phyloP scores from a whole-genome alignment of 495 filamentous ascomycete genomes.

The Podospora comata region DNA sequence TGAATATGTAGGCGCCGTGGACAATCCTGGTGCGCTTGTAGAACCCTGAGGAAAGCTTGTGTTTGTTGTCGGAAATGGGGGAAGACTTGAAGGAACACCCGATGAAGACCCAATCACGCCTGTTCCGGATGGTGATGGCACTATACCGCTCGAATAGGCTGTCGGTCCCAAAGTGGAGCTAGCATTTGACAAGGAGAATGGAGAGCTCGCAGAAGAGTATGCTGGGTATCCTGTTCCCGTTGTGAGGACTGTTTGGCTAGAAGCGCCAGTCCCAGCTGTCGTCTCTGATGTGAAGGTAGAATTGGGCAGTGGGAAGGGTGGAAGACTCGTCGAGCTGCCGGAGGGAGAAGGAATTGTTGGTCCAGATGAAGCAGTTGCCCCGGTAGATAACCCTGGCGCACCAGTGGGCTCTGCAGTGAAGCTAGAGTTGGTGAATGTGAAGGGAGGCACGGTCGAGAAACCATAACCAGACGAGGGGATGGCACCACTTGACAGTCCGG shows the following conservation, averaged over 20 bases:
- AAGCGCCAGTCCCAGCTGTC: neutral
- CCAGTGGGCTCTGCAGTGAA: neutral
- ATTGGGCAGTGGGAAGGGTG: neutral
- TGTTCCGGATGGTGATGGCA: constrained; percentile 10
- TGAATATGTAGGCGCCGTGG: neutral
- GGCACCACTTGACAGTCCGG: neutral
- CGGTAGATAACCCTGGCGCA: neutral
- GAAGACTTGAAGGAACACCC: neutral
- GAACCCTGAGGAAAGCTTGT: constrained; percentile 14
- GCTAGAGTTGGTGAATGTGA: neutral
- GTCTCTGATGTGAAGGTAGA: neutral
- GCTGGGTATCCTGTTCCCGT: neutral
- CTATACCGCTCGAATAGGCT: neutral
- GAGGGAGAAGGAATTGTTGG: neutral
- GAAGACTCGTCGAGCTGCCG: neutral
- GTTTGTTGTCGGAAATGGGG: constrained; percentile 23
- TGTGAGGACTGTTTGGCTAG: neutral
- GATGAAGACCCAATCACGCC: neutral
- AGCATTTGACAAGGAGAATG: neutral
- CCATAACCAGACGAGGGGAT: neutral
- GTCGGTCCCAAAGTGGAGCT: neutral
- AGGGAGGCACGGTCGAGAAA: neutral
- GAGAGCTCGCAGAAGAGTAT: neutral
- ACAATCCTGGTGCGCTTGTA: constrained; percentile 6
- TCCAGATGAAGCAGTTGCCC: neutral